These are phyloP conservation scores for Colletotrichum tamarilloi DNA, from an alignment of 2,329 filamentous ascomycete species.

Conservation along the genomic window DNA sequence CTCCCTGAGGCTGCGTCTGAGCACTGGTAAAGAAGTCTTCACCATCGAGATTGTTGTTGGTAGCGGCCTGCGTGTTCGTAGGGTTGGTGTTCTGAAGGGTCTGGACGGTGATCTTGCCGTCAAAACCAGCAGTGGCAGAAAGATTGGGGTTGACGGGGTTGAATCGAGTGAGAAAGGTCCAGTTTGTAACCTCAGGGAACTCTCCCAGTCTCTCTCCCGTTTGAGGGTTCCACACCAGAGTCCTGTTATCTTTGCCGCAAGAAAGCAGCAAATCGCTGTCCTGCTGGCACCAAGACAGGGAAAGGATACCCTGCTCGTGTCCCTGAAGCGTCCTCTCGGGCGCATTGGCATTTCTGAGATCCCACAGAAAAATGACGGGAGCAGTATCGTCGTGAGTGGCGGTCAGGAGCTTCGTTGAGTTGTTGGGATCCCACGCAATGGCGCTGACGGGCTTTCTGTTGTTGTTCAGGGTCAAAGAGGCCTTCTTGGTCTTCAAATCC, in stretches of 20 bases:
- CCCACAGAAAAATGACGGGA: conserved; percentile 92
- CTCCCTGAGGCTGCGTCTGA: conserved; percentile 89
- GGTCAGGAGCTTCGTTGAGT: conserved; percentile 93
- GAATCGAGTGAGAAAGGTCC: conserved; percentile 96
- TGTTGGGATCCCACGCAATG: conserved; percentile 96
- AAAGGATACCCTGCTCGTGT: conserved; percentile 95
- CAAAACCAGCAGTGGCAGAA: conserved; percentile 95
- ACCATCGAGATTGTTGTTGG: conserved; percentile 80
- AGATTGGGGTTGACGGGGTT: conserved; percentile 93
- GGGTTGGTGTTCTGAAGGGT: conserved; percentile 94
- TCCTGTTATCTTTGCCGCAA: conserved; percentile 96
- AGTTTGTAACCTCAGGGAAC: conserved; percentile 98
- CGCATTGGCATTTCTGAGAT: conserved; percentile 94
- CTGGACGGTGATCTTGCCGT: conserved; percentile 94
- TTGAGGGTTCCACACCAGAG: conserved; percentile 95
- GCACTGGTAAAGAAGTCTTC: conserved; percentile 98
- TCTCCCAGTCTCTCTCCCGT: conserved; percentile 90
- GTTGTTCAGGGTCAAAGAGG: conserved; percentile 94
- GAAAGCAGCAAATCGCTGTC: conserved; percentile 91
- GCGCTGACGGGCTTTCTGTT: conserved; percentile 94
- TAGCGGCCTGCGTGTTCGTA: conserved; percentile 73
- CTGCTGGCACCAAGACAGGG: conserved; percentile 93
- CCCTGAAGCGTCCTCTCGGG: conserved; percentile 89
- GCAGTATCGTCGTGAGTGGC: conserved; percentile 90
- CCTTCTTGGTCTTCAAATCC: conserved; percentile 98